These are phyloP conservation scores for Ormosia emarginata DNA, from an alignment of 306 rosid genomes.

Conservation along the genomic window DNA sequence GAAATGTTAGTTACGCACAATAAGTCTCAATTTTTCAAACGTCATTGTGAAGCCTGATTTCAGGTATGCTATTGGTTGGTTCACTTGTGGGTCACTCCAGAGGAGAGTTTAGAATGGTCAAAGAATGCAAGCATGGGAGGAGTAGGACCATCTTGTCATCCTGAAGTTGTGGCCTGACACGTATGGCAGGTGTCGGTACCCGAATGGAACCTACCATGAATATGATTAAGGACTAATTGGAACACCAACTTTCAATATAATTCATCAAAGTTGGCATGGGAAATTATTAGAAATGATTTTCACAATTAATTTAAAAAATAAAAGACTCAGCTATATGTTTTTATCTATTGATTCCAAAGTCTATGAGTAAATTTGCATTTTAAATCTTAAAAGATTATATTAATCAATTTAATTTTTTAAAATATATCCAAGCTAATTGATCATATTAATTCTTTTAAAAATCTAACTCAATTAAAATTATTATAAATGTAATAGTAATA, in stretches of 20 bases:
- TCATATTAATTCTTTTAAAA: neutral
- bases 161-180: conserved; percentile 4
- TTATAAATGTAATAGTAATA: neutral
- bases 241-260: neutral
- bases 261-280: neutral
- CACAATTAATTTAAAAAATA: neutral
- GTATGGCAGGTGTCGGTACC: conserved; percentile 16
- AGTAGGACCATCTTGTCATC: neutral
- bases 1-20: too few species aligned
- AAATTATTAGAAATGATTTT: neutral
- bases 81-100: neutral
- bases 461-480: neutral
- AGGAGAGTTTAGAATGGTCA: neutral
- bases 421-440: neutral
- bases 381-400: neutral
- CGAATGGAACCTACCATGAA: neutral
- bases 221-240: neutral
- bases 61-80: neutral
- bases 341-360: neutral
- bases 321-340: neutral
- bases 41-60: neutral
- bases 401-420: neutral
- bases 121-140: neutral
- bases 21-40: neutral
- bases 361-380: neutral